phyloP scores from a whole-genome alignment of 148 eudicot genomes.

The Persicaria maculosa region DNA sequence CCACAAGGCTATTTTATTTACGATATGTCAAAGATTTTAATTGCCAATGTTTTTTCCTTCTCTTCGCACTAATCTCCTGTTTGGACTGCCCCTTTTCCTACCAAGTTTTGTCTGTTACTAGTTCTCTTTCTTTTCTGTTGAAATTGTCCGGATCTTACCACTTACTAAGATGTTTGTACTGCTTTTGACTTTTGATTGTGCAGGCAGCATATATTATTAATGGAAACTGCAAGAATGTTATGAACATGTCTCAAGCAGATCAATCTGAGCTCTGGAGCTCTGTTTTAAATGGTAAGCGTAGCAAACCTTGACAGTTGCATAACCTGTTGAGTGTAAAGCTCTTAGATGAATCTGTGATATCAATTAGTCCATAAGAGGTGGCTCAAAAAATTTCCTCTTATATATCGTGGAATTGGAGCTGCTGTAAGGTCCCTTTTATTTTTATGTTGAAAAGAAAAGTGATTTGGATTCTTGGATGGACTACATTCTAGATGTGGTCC shows the following conservation, averaged over 20 bases:
- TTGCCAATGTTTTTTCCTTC: neutral
- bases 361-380: neutral
- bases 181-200: slow-evolving; percentile 12
- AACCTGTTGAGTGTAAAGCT: neutral
- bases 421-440: neutral
- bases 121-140: neutral
- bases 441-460: no score
- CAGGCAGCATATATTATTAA: slow-evolving; percentile 89
- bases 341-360: neutral
- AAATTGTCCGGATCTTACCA: neutral
- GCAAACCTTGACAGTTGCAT: slow-evolving; percentile 4
- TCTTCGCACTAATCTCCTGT: neutral
- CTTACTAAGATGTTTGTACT: slow-evolving; percentile 4
- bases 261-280: slow-evolving; percentile 85
- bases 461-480: no score
- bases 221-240: slow-evolving; percentile 89
- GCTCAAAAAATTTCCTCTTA: neutral
- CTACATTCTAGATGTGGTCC: no score
- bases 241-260: slow-evolving; percentile 95
- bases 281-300: slow-evolving; percentile 58
- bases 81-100: neutral
- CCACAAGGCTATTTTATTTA: neutral
- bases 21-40: neutral
- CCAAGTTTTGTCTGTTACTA: neutral
- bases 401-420: neutral